Evolutionary conservation across 768 basidiomycete genomes (phyloP).

Genomic region (Neoboletus brunneissimus): DNA sequence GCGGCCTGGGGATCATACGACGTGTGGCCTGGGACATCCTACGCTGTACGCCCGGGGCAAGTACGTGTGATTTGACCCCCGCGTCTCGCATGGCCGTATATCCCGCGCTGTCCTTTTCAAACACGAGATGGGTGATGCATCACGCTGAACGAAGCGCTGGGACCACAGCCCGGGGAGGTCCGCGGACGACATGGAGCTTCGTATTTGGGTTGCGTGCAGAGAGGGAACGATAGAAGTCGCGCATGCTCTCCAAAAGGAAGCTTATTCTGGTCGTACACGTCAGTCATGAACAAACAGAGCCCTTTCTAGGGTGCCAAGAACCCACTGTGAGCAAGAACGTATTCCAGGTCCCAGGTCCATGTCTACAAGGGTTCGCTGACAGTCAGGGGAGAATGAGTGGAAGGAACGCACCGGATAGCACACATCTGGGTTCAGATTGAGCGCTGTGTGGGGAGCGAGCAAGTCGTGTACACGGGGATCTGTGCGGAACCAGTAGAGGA

Average conservation of each 20-base stretch:
- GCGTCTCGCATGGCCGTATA: constrained; percentile 1
- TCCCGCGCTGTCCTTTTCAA: constrained; percentile 5
- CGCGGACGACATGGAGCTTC: constrained; percentile 23
- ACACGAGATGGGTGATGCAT: constrained; percentile 14
- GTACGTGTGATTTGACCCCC: constrained; percentile 3
- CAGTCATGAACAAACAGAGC: constrained; percentile 1
- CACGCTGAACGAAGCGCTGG: constrained; percentile 9
- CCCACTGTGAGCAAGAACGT: background rate
- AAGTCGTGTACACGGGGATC: constrained; percentile 16
- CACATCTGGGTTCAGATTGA: background rate
- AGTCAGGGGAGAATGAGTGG: background rate
- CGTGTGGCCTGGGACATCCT: constrained; percentile 4
- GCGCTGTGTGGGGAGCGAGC: background rate
- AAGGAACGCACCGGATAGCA: constrained; percentile 9
- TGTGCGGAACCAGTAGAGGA: background rate
- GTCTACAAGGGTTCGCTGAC: constrained; percentile 3
- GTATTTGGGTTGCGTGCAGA: constrained; percentile 11
- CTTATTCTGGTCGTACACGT: constrained; percentile 5
- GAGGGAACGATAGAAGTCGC: constrained; percentile 9
- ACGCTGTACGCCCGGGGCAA: background rate
- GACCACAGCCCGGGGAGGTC: constrained; percentile 13
- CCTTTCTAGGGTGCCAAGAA: background rate
- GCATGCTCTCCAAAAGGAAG: constrained; percentile 15
- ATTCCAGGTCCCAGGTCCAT: constrained; percentile 1
- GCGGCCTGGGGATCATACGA: background rate